These are phyloP conservation scores for Gloeostereum incarnatum DNA, from an alignment of 768 basidiomycete species.

Conservation along the genomic window DNA sequence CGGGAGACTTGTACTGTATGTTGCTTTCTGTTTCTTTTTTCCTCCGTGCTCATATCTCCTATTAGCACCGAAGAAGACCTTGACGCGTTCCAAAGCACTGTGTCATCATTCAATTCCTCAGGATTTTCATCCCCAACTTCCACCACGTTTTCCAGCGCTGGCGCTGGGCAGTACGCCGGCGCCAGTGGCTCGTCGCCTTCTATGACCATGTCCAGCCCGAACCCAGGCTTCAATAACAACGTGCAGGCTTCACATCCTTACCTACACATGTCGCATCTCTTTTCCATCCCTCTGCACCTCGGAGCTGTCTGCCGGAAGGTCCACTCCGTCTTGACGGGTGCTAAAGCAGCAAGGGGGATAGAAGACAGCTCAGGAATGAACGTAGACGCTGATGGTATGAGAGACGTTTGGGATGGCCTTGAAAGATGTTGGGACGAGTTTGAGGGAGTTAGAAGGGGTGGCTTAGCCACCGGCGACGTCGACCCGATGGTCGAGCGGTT, in stretches of 20 bases:
- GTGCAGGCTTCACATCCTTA: constrained; percentile 32
- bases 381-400: constrained; percentile 55
- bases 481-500: constrained; percentile 41
- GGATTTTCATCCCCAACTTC: constrained; percentile 25
- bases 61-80: constrained; percentile 70
- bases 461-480: constrained; percentile 23
- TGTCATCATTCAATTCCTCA: constrained; percentile 31
- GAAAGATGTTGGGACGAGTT: constrained; percentile 82
- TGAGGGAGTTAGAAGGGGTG: constrained; percentile 38
- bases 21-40: neutral
- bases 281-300: constrained; percentile 66
- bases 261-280: constrained; percentile 46
- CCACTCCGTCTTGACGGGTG: constrained; percentile 71
- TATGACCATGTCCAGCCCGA: constrained; percentile 14
- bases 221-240: constrained; percentile 7
- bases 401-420: constrained; percentile 78
- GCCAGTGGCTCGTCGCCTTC: constrained; percentile 10
- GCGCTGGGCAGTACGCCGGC: constrained; percentile 11
- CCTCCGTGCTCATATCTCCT: constrained; percentile 1
- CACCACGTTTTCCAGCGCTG: constrained; percentile 25
- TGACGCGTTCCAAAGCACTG: constrained; percentile 55
- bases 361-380: constrained; percentile 35
- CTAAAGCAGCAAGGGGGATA: constrained; percentile 52
- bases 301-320: constrained; percentile 71
- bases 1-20: constrained; percentile 77